phyloP scores from a whole-genome alignment of 1,139 yeast species.

The Protomyces inouyei region DNA sequence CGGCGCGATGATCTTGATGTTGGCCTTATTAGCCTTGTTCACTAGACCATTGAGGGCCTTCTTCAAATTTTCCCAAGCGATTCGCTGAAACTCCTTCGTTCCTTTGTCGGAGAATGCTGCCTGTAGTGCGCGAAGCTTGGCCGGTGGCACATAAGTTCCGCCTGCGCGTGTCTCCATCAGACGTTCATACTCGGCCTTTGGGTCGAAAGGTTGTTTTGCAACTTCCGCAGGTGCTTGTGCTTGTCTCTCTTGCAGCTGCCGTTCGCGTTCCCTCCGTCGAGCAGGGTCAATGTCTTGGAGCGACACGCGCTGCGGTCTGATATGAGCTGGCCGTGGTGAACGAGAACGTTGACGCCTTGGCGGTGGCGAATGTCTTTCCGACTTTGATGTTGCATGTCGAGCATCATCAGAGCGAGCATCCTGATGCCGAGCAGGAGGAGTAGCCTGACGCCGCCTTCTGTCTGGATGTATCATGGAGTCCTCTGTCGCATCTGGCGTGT shows the following conservation, averaged over 20 bases:
- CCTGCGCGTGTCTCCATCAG: conserved; percentile 44
- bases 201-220: conserved; percentile 34
- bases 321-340: background rate
- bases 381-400: too few relatives aligned
- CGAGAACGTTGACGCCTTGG: background rate
- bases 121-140: conserved; percentile 46
- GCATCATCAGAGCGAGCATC: background rate
- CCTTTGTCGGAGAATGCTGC: conserved; percentile 41
- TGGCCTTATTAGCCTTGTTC: conserved; percentile 46
- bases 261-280: conserved; percentile 36
- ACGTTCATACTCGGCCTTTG: conserved; percentile 42
- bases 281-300: conserved; percentile 36
- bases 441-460: background rate
- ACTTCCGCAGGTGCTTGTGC: conserved; percentile 15
- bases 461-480: background rate
- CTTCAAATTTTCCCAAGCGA: conserved; percentile 54
- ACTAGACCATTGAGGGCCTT: conserved; percentile 49
- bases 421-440: background rate
- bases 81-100: conserved; percentile 46
- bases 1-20: conserved; percentile 48
- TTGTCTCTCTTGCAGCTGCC: conserved; percentile 35
- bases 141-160: conserved; percentile 54
- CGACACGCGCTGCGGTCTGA: background rate
- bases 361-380: background rate
- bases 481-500: background rate